phyloP scores from a whole-genome alignment of 1,284 basidiomycete species.

The Neolentinus lepideus region DNA sequence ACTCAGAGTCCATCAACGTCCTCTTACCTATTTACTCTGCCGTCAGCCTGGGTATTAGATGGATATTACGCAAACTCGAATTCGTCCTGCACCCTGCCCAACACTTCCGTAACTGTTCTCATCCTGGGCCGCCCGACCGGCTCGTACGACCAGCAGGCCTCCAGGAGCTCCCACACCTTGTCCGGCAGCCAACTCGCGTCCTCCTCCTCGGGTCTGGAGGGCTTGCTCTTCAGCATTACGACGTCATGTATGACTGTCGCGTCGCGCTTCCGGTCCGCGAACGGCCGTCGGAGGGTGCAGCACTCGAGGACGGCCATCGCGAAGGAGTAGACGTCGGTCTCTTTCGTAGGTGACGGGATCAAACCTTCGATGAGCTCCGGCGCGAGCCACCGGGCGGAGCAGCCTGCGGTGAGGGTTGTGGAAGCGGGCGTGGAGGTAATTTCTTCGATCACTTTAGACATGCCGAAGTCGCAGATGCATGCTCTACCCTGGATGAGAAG shows the following conservation, averaged over 20 bases:
- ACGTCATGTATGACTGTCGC: slow-evolving; percentile 40
- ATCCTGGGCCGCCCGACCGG: slow-evolving; percentile 2
- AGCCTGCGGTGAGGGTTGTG: slow-evolving; percentile 32
- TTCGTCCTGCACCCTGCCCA: too few species aligned
- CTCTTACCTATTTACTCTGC: too few species aligned
- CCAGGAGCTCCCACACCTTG: slow-evolving; percentile 9
- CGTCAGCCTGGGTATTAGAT: too few species aligned
- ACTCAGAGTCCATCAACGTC: too few species aligned
- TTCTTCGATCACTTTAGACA: slow-evolving; percentile 51
- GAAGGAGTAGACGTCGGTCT: slow-evolving; percentile 47
- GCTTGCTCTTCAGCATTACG: slow-evolving; percentile 24
- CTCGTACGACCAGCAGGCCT: slow-evolving; percentile 4
- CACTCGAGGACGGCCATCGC: slow-evolving; percentile 53
- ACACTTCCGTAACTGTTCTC: not conserved
- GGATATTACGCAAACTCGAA: not conserved
- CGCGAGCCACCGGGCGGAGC: slow-evolving; percentile 47
- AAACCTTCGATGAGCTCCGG: slow-evolving; percentile 44
- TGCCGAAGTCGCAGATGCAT: slow-evolving; percentile 52
- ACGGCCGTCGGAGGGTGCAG: slow-evolving; percentile 41
- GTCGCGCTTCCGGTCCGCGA: slow-evolving; percentile 36
- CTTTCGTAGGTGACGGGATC: slow-evolving; percentile 29
- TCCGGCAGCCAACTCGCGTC: slow-evolving; percentile 9
- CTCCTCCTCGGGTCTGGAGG: slow-evolving; percentile 27
- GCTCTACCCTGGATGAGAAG: slow-evolving; percentile 33
- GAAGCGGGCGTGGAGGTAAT: slow-evolving; percentile 38